phyloP scores from a whole-genome alignment of 2,329 filamentous ascomycete genomes.

The Fusarium ambrosium region DNA sequence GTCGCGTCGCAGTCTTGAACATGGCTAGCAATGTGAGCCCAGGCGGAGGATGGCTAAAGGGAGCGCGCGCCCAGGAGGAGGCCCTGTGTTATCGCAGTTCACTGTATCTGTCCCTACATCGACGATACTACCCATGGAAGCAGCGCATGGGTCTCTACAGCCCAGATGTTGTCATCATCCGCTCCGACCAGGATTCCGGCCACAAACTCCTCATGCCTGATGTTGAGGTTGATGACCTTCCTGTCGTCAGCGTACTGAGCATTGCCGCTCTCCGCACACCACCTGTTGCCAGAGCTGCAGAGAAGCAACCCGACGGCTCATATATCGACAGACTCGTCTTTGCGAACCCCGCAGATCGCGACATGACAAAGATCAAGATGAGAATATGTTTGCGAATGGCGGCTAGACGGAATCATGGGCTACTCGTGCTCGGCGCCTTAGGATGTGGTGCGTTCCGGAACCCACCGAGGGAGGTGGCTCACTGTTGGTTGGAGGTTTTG shows the following conservation, averaged over 20 bases:
- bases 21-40: constrained; percentile 70
- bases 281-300: constrained; percentile 32
- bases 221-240: constrained; percentile 52
- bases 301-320: constrained; percentile 32
- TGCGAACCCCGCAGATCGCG: constrained; percentile 58
- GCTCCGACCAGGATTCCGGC: constrained; percentile 60
- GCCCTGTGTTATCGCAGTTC: constrained; percentile 75
- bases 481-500: constrained; percentile 73
- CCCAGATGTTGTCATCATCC: constrained; percentile 71
- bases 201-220: constrained; percentile 60
- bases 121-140: constrained; percentile 66
- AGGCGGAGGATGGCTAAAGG: constrained; percentile 75
- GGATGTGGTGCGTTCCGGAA: constrained; percentile 78
- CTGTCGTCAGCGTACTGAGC: constrained; percentile 71
- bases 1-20: constrained; percentile 72
- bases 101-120: constrained; percentile 62
- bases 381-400: constrained; percentile 71
- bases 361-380: constrained; percentile 73
- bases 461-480: constrained; percentile 71
- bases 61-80: constrained; percentile 77
- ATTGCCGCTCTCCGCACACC: constrained; percentile 69
- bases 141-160: constrained; percentile 69
- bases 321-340: constrained; percentile 55
- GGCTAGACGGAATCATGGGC: constrained; percentile 66
- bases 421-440: constrained; percentile 75